These are phyloP conservation scores for Astrephomene gubernaculifera DNA, from an alignment of 139 green algal genomes.

Conservation along the genomic window DNA sequence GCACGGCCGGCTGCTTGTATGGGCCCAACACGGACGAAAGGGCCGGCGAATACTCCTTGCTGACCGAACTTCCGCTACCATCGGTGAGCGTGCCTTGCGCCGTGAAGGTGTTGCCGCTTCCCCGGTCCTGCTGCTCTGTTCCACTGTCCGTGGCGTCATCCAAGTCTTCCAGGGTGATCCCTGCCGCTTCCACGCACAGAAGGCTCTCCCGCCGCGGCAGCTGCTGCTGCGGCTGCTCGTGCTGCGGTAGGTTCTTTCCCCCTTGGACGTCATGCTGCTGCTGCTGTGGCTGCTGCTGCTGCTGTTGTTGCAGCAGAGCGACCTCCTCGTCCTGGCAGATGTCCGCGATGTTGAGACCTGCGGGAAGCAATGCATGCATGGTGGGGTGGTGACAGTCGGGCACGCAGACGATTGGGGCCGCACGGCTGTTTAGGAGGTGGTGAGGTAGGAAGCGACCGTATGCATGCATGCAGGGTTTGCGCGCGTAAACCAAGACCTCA, in stretches of 20 bases:
- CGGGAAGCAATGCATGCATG: too few species aligned
- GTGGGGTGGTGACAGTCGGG: too few species aligned
- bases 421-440: neutral
- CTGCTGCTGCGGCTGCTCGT: neutral
- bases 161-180: constrained; percentile 1
- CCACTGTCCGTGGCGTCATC: constrained; percentile 28
- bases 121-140: too few species aligned
- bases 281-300: neutral
- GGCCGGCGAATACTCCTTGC: too few species aligned
- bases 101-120: too few species aligned
- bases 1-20: too few species aligned
- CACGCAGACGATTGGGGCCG: neutral
- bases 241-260: neutral
- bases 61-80: too few species aligned
- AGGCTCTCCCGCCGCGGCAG: neutral
- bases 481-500: too few species aligned
- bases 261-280: neutral
- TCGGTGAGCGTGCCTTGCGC: too few species aligned
- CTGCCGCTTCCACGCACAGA: neutral
- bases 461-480: neutral
- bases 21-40: too few species aligned
- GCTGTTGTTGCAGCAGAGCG: neutral
- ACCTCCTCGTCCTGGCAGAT: constrained; percentile 66
- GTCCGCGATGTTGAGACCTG: constrained; percentile 66
- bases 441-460: neutral